Conservation (phyloP, 2,329 filamentous ascomycete species). For the Aspergillus vadensis region DNA sequence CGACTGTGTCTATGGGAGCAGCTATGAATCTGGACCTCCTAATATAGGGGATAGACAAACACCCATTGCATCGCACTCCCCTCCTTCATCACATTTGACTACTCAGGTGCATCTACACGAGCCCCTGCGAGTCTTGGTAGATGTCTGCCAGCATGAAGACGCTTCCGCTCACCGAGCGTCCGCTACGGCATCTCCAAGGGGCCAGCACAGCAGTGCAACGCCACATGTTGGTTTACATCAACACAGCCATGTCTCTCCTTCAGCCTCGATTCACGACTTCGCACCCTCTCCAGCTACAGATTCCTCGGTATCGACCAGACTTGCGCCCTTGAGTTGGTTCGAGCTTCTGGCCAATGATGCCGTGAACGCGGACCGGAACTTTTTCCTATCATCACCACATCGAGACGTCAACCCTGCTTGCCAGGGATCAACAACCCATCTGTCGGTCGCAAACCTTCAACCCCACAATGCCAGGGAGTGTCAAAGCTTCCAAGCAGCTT, state of each 20-base stretch:
- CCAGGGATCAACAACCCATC: slow-evolving; percentile 27
- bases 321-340: slow-evolving; percentile 53
- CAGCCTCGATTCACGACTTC: slow-evolving; percentile 13
- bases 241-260: slow-evolving; percentile 2
- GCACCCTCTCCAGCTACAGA: slow-evolving; percentile 33
- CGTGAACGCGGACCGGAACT: slow-evolving; percentile 18
- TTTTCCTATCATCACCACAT: slow-evolving; percentile 19
- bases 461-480: slow-evolving; percentile 16
- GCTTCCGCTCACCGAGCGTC: slow-evolving; percentile 14
- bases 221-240: slow-evolving; percentile 11
- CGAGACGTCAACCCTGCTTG: slow-evolving; percentile 15
- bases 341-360: slow-evolving; percentile 39
- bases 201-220: not conserved
- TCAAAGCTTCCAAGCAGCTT: slow-evolving; percentile 25
- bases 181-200: slow-evolving; percentile 4
- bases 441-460: slow-evolving; percentile 8
- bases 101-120: slow-evolving; percentile 11
- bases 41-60: not conserved
- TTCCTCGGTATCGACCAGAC: slow-evolving; percentile 40
- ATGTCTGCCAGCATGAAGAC: slow-evolving; percentile 26
- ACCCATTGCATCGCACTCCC: not conserved
- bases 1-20: slow-evolving; percentile 24
- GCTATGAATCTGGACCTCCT: not conserved
- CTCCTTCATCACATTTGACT: not conserved
- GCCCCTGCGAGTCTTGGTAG: slow-evolving; percentile 22